Evolutionary conservation across 192 early-diverging fungal genomes (phyloP).

Genomic region (Radiomyces spectabilis): DNA sequence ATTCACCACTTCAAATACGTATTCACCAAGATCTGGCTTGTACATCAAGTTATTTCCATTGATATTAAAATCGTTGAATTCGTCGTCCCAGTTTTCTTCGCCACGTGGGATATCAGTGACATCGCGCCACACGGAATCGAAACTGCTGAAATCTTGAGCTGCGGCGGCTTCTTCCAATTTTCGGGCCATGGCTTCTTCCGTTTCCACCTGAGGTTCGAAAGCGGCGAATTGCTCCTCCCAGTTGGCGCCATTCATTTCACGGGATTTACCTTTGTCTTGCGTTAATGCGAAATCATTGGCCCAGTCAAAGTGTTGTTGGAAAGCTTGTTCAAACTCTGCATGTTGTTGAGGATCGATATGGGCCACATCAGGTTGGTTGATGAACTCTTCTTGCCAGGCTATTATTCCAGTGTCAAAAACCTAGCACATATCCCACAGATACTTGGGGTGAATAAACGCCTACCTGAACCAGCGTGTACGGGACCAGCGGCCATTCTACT

Average conservation of each 20-base stretch:
- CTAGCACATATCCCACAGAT: too few species aligned
- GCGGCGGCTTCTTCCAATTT: constrained; percentile 30
- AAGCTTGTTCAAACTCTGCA: constrained; percentile 48
- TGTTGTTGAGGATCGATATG: constrained; percentile 24
- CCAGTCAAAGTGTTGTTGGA: constrained; percentile 68
- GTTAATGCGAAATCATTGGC: constrained; percentile 64
- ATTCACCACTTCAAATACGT: constrained; percentile 78
- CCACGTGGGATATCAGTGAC: too few species aligned
- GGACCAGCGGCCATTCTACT: constrained; percentile 7
- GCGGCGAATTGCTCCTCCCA: constrained; percentile 59
- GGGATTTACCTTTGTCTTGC: constrained; percentile 47
- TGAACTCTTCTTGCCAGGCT: too few species aligned
- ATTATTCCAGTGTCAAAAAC: too few species aligned
- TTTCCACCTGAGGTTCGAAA: constrained; percentile 22
- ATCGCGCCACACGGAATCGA: too few species aligned
- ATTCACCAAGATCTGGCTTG: constrained; percentile 66
- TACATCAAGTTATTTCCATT: constrained; percentile 37
- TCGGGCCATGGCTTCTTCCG: constrained; percentile 27
- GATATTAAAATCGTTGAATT: constrained; percentile 36
- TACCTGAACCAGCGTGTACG: constrained; percentile 7
- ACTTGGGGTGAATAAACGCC: too few species aligned
- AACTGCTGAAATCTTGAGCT: too few species aligned
- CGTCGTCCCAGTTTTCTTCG: constrained; percentile 36
- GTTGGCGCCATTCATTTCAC: constrained; percentile 24
- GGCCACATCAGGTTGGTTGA: constrained; percentile 31